Percentiles rank a stretch among this genome's conserved stretches.
Conservation (phyloP, 805 yeast species). For the Wickerhamomyces ciferrii region DNA sequence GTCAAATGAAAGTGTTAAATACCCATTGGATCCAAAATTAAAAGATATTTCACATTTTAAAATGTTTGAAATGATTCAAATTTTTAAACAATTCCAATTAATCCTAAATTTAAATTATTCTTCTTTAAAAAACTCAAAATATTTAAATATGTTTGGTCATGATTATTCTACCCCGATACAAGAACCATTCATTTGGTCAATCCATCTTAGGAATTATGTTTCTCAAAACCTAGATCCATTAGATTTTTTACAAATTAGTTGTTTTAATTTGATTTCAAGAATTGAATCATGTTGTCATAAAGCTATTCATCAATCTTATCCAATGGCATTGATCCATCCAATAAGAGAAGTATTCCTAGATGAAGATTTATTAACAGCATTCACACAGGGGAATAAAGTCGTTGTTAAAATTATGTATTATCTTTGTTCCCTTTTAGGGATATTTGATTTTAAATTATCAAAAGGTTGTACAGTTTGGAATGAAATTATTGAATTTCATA, state of each 20-base stretch:
- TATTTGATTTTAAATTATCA: neutral
- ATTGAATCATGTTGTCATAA: slow-evolving; percentile 11
- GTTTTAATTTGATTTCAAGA: neutral
- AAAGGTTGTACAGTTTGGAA: neutral
- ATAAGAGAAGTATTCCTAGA: neutral
- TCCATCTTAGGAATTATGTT: neutral
- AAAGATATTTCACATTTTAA: neutral
- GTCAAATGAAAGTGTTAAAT: neutral
- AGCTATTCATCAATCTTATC: neutral
- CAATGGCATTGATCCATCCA: neutral
- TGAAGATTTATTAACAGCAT: neutral
- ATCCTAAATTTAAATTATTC: neutral
- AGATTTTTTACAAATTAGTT: neutral
- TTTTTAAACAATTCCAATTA: neutral
- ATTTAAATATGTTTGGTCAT: neutral
- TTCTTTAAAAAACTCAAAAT: neutral
- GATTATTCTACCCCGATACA: neutral
- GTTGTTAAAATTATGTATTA: neutral
- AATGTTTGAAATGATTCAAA: neutral
- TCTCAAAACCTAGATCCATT: neutral
- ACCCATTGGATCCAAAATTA: neutral
- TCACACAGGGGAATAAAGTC: neutral
- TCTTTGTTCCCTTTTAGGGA: neutral
- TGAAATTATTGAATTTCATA: neutral
- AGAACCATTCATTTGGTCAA: neutral